A percentile compares a stretch with the other conserved stretches of the same genome.
phyloP scores from a whole-genome alignment of 208 protist genomes.

The Novymonas esmeraldas region DNA sequence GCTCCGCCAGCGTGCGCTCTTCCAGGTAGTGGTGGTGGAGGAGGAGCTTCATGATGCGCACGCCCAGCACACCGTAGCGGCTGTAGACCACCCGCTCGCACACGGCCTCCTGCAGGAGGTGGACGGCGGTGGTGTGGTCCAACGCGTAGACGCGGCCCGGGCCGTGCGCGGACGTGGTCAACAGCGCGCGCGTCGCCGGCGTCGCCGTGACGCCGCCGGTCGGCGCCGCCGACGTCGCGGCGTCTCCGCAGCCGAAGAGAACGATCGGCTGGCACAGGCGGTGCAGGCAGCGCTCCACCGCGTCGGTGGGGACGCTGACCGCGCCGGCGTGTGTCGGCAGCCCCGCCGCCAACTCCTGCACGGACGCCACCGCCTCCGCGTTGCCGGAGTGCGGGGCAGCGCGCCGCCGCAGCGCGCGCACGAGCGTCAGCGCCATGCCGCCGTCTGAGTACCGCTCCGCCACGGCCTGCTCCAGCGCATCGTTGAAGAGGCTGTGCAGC shows the following conservation, averaged over 20 bases:
- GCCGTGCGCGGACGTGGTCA: conserved; percentile 17
- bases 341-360: conserved; percentile 28
- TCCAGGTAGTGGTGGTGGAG: conserved; percentile 73
- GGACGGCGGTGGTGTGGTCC: conserved; percentile 34
- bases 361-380: conserved; percentile 17
- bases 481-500: conserved; percentile 24
- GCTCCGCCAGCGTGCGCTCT: conserved; percentile 79
- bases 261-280: conserved; percentile 35
- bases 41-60: conserved; percentile 82
- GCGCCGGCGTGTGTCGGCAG: conserved; percentile 14
- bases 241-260: conserved; percentile 12
- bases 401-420: conserved; percentile 33
- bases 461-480: conserved; percentile 35
- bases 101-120: conserved; percentile 46
- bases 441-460: conserved; percentile 31
- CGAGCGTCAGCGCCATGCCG: conserved; percentile 33
- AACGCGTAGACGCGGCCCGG: conserved; percentile 21
- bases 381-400: conserved; percentile 5
- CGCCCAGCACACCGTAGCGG: conserved; percentile 77
- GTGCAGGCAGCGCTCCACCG: conserved; percentile 27
- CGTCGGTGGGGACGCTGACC: conserved; percentile 24
- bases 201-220: background rate
- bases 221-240: conserved; percentile 9
- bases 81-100: conserved; percentile 78
- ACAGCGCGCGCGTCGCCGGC: conserved; percentile 14